phyloP scores from a whole-genome alignment of 306 rosid genomes.

The Ochetophila trinervis region DNA sequence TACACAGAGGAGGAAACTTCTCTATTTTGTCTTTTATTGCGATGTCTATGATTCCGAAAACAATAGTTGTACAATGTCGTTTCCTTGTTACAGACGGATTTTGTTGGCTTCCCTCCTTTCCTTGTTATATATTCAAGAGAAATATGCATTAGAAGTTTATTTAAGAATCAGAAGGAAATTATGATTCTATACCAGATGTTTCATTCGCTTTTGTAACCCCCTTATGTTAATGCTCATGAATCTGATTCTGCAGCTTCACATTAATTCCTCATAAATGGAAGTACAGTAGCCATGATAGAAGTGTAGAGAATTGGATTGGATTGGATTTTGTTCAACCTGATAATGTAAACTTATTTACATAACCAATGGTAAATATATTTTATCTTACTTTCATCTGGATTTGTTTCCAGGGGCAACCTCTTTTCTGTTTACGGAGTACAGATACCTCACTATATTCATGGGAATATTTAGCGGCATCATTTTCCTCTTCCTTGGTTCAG shows the following conservation, averaged over 20 bases:
- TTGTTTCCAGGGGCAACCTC: constrained; percentile 61
- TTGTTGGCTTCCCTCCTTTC: background rate
- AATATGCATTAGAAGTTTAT: background rate
- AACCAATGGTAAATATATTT: too few species aligned
- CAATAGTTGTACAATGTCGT: background rate
- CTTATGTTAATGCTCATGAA: constrained; percentile 8
- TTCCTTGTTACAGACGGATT: background rate
- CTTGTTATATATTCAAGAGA: too few species aligned
- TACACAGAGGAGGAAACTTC: constrained; percentile 6
- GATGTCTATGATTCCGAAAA: background rate
- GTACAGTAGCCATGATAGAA: background rate
- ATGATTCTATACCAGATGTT: constrained; percentile 4
- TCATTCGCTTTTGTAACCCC: constrained; percentile 2
- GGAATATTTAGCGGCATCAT: constrained; percentile 50
- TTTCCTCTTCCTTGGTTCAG: constrained; percentile 66
- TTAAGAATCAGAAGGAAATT: background rate
- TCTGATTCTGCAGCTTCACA: background rate
- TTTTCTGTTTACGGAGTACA: constrained; percentile 57
- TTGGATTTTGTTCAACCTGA: background rate
- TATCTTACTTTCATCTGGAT: constrained; percentile 10
- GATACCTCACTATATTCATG: constrained; percentile 52
- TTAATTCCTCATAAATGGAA: background rate
- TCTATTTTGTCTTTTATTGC: constrained; percentile 4
- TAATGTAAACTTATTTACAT: background rate
- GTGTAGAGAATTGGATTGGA: background rate